Base-by-base conservation (phyloP, 2,329 filamentous ascomycete species). In the Paraphoma sp. region DNA sequence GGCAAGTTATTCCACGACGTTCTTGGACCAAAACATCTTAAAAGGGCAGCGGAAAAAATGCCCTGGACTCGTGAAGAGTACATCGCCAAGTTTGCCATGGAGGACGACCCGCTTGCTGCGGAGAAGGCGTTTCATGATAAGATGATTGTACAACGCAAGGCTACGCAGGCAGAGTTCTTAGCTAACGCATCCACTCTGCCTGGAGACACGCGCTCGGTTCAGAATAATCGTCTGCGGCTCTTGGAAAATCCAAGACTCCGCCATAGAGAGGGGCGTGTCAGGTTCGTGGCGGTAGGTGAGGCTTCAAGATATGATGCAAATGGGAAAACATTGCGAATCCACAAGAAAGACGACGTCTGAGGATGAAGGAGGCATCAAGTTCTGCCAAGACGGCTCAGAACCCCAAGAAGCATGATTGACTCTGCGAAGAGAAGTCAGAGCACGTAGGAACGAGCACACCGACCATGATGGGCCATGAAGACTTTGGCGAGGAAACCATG, bases 71-170 rank as follows among this genome's bases (percentile, higher is more conserved):
- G 23, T 5, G 29, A 28, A 16, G 29, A 36, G 17, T 57, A 51
- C 48, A 44, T 51, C 8, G 30, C 41, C n/a, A 8, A 30, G 9
- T 49, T 57, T 45, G 40, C 42, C 18, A 11, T 6, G 11, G 30
- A 50, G 3, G 28, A 50, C 11, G 18, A 54, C 16, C 51, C 51
- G 11, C 33, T 54, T 16, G 29, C 33, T 28, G 54, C 51, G 9
- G 47, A 57, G 47, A 36, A 41, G 8, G 6, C 23, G 30, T 18
- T 16, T 7, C 45, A 16, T n/a, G 18, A 52, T 36, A 30, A 29
- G 12, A 6, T 29, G 23, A 16, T 12, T 9, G 8, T 9, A 12
- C 23, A 23, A 23, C 23, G 23, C 5, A 23, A 23, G 23, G 23
- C 23, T 23, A 23, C 23, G 23, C 3, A 23, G 23, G 23, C 23